Conservation (phyloP, 1,284 basidiomycete genomes). For the Apiotrichum sp. region DNA sequence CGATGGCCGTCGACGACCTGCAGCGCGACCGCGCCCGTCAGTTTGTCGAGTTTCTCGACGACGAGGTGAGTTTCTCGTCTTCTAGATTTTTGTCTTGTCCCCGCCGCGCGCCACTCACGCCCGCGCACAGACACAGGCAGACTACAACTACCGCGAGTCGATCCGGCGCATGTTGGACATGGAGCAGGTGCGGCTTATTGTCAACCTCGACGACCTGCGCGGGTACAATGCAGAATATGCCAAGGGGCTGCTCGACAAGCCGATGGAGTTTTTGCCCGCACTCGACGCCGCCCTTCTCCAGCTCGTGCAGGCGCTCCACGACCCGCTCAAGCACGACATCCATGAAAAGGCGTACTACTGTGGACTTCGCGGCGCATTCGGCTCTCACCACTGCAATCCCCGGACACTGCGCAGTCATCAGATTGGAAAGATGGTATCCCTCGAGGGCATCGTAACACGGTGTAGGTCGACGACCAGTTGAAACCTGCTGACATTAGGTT, state of each 20-base stretch:
- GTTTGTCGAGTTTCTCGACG: slow-evolving; percentile 82
- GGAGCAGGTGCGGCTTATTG: slow-evolving; percentile 80
- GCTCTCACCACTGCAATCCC: slow-evolving; percentile 96
- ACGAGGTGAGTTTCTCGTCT: slow-evolving; percentile 52
- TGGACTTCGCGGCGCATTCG: slow-evolving; percentile 97
- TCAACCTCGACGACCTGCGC: slow-evolving; percentile 95
- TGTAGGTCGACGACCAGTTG: slow-evolving; percentile 51
- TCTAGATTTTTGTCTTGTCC: background rate
- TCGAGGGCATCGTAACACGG: slow-evolving; percentile 97
- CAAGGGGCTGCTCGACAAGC: slow-evolving; percentile 73
- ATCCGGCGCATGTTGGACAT: slow-evolving; percentile 77
- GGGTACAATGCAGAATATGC: slow-evolving; percentile 77
- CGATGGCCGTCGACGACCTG: slow-evolving; percentile 57
- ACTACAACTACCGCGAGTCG: slow-evolving; percentile 75
- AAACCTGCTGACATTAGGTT: slow-evolving; percentile 48
- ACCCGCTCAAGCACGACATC: slow-evolving; percentile 76
- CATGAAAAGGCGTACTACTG: slow-evolving; percentile 69
- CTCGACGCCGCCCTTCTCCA: slow-evolving; percentile 78
- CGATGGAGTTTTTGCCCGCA: slow-evolving; percentile 83
- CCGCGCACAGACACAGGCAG: slow-evolving; percentile 30
- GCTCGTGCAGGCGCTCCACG: slow-evolving; percentile 68
- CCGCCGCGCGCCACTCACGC: too few species aligned
- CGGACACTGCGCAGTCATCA: slow-evolving; percentile 81
- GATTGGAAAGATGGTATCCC: slow-evolving; percentile 90
- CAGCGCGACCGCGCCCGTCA: slow-evolving; percentile 67